Percentiles rank a stretch among this genome's conserved stretches.
Conservation (phyloP, 495 filamentous ascomycete genomes). For the Lineolata rhizophorae region DNA sequence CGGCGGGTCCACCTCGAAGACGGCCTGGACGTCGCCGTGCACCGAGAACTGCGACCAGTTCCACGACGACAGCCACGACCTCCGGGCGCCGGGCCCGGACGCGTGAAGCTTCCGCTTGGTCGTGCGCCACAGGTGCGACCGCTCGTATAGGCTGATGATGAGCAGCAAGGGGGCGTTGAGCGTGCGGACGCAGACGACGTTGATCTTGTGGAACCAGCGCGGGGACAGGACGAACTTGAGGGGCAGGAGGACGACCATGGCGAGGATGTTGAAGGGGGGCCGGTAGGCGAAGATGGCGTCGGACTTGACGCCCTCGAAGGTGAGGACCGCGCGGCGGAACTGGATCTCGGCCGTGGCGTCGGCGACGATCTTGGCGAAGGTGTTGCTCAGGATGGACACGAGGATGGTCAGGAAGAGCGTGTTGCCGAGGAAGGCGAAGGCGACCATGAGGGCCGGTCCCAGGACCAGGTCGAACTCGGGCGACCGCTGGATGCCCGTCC, state of each 20-base stretch:
- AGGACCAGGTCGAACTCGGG: slow-evolving; percentile 42
- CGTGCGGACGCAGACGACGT: slow-evolving; percentile 37
- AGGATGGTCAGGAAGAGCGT: slow-evolving; percentile 58
- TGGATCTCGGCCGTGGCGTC: slow-evolving; percentile 49
- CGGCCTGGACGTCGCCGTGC: slow-evolving; percentile 42
- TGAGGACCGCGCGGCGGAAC: slow-evolving; percentile 49
- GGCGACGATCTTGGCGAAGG: slow-evolving; percentile 40
- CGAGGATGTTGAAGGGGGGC: slow-evolving; percentile 52
- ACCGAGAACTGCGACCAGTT: slow-evolving; percentile 30
- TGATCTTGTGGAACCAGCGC: slow-evolving; percentile 61
- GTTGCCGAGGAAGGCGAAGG: slow-evolving; percentile 53
- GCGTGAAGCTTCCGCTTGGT: slow-evolving; percentile 6
- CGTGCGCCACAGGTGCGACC: slow-evolving; percentile 21
- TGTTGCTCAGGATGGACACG: slow-evolving; percentile 52
- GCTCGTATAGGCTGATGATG: slow-evolving; percentile 34
- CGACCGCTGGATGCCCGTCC: slow-evolving; percentile 44
- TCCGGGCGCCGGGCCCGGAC: no score
- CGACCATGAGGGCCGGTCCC: slow-evolving; percentile 45
- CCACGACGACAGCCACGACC: no score
- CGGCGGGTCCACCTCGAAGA: slow-evolving; percentile 46
- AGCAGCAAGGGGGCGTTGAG: slow-evolving; percentile 45
- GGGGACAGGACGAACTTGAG: slow-evolving; percentile 40
- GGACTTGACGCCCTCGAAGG: slow-evolving; percentile 53
- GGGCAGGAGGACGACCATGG: slow-evolving; percentile 37
- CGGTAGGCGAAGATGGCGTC: slow-evolving; percentile 54